phyloP scores from a whole-genome alignment of 129 eudicot species.

The Erigeron canadensis region DNA sequence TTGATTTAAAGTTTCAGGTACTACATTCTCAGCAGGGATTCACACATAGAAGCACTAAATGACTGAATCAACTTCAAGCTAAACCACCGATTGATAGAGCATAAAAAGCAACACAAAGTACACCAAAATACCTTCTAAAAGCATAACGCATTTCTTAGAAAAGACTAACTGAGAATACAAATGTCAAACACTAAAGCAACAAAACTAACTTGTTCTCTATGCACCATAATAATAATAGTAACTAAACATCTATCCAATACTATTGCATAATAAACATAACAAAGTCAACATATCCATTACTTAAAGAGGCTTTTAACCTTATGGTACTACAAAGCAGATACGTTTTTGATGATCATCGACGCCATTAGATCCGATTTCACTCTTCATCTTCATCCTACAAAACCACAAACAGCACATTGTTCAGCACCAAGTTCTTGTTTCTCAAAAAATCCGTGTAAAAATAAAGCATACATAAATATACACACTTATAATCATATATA shows the following conservation, averaged over 20 bases:
- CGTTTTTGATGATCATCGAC: not conserved
- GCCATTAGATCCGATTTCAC: not conserved
- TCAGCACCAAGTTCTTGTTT: not conserved
- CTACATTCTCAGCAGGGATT: too few species aligned
- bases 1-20: too few species aligned
- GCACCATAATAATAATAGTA: conserved; percentile 23
- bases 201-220: conserved; percentile 29
- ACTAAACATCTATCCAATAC: conserved; percentile 23
- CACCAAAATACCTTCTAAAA: not conserved
- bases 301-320: conserved; percentile 4
- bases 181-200: conserved; percentile 15
- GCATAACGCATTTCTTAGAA: conserved; percentile 19
- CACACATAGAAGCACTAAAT: too few species aligned
- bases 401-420: not conserved
- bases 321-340: conserved; percentile 27
- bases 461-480: not conserved
- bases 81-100: not conserved
- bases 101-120: not conserved
- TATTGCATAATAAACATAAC: conserved; percentile 15
- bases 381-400: conserved; percentile 43
- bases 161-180: not conserved
- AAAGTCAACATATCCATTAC: conserved; percentile 19
- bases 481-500: too few species aligned
- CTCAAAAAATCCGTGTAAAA: too few species aligned
- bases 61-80: too few species aligned